phyloP scores from a whole-genome alignment of 306 rosid species.

The Glycine soja region DNA sequence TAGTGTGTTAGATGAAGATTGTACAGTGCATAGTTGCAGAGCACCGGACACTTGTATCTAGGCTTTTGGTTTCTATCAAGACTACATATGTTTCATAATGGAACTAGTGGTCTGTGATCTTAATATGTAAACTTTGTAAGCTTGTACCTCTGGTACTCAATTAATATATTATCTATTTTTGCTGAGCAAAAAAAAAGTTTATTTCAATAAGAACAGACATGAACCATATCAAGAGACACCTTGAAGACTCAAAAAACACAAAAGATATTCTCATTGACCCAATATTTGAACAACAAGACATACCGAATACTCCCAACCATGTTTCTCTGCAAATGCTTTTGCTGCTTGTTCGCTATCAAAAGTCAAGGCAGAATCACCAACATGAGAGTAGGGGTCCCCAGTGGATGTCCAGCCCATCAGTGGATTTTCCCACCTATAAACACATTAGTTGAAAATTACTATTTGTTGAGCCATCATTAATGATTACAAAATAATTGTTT shows the following conservation, averaged over 20 bases:
- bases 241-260: slow-evolving; percentile 33
- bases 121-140: too few species aligned
- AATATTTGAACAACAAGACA: slow-evolving; percentile 36
- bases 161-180: too few species aligned
- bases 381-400: slow-evolving; percentile 93
- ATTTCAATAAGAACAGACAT: too few species aligned
- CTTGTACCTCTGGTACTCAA: too few species aligned
- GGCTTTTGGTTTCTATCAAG: too few species aligned
- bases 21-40: too few species aligned
- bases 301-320: slow-evolving; percentile 97
- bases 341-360: slow-evolving; percentile 93
- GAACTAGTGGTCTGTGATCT: too few species aligned
- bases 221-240: slow-evolving; percentile 10
- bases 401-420: slow-evolving; percentile 99
- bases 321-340: slow-evolving; percentile 83
- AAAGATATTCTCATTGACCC: neutral
- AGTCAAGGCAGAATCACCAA: slow-evolving; percentile 84
- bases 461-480: slow-evolving; percentile 22
- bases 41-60: too few species aligned
- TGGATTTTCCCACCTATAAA: slow-evolving; percentile 96
- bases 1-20: too few species aligned
- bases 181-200: too few species aligned
- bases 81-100: too few species aligned
- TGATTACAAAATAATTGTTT: slow-evolving; percentile 7
- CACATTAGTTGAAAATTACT: slow-evolving; percentile 34